These are phyloP conservation scores for Nemania sp. DNA, from an alignment of 2,329 filamentous ascomycete species.

Conservation along the genomic window DNA sequence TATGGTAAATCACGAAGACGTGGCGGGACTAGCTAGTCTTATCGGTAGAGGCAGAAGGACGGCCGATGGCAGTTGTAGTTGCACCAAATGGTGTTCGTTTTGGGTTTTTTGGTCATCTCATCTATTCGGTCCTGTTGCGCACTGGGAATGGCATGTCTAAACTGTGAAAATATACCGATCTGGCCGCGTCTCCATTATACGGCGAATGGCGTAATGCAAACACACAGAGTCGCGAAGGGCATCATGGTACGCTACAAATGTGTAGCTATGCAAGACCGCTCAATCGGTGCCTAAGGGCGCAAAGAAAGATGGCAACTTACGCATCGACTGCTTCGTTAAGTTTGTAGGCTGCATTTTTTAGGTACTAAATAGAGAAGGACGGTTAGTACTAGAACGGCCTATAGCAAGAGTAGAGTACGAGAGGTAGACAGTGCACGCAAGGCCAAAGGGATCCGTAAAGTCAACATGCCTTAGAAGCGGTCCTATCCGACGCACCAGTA, in stretches of 20 bases:
- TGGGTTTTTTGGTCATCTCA: not conserved
- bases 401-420: not conserved
- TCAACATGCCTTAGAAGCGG: slow-evolving; percentile 44
- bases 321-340: slow-evolving; percentile 66
- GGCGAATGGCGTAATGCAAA: not conserved
- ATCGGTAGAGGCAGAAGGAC: not conserved
- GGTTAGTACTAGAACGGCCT: slow-evolving; percentile 11
- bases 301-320: slow-evolving; percentile 60
- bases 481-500: slow-evolving; percentile 48
- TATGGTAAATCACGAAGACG: not conserved
- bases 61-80: not conserved
- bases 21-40: too few relatives aligned
- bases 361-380: slow-evolving; percentile 38
- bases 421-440: not conserved
- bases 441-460: not conserved
- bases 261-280: not conserved
- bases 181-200: not conserved
- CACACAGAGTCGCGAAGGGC: not conserved
- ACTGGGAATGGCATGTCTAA: not conserved
- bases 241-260: not conserved
- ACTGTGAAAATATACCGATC: not conserved
- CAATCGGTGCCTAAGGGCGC: not conserved
- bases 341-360: slow-evolving; percentile 61
- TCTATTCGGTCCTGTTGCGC: not conserved
- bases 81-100: not conserved